Evolutionary conservation across 257 asterid genomes (phyloP).

Genomic region (Primulina huaijiensis): DNA sequence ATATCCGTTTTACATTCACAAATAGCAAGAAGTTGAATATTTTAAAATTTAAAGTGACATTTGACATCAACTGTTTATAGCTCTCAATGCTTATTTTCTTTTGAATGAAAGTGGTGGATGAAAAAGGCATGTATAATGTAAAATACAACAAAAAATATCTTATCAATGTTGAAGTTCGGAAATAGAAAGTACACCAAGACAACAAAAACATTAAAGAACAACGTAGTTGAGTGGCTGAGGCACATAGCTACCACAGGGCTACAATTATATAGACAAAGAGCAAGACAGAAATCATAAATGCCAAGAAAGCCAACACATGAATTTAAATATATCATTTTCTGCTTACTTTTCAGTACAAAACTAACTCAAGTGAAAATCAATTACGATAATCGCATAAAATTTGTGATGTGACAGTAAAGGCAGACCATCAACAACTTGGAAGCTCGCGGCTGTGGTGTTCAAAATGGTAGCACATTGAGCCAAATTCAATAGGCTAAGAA

Average conservation of each 20-base stretch:
- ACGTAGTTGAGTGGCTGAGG: background rate
- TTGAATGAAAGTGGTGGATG: background rate
- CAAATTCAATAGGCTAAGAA: background rate
- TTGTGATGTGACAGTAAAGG: background rate
- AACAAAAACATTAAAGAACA: background rate
- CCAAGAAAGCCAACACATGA: background rate
- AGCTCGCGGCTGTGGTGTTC: too few relatives aligned
- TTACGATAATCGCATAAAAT: slow-evolving; percentile 5
- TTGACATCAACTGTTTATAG: background rate
- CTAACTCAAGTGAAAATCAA: background rate
- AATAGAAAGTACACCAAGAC: background rate
- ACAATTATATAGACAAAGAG: background rate
- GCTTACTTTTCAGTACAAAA: background rate
- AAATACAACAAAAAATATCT: background rate
- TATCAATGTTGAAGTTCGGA: background rate
- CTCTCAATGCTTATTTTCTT: background rate
- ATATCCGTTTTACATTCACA: background rate
- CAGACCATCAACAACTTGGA: too few relatives aligned
- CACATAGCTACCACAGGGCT: slow-evolving; percentile 3
- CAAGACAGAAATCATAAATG: background rate
- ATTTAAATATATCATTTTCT: background rate
- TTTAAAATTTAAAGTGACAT: background rate
- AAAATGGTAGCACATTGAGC: too few relatives aligned
- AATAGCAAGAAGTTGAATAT: background rate
- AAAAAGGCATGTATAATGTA: background rate